Evolutionary conservation across 2,329 filamentous ascomycete species (phyloP).

Genomic region (Fusarium stilboides): DNA sequence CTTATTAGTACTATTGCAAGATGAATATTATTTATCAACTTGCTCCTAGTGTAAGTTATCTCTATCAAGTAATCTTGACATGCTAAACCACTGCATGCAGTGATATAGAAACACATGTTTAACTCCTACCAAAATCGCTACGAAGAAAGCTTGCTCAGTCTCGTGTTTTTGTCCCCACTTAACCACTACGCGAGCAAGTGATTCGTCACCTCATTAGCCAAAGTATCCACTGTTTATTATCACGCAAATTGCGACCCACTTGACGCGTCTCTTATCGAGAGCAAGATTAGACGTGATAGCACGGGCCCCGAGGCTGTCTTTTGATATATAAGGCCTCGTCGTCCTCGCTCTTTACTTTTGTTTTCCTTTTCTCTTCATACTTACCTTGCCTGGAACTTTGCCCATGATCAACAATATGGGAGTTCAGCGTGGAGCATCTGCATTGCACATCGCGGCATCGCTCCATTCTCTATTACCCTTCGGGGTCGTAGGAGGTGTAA

Average conservation of each 20-base stretch:
- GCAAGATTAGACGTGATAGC: neutral
- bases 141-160: too few species aligned
- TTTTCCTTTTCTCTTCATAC: constrained; percentile 25
- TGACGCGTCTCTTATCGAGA: neutral
- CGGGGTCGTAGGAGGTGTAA: constrained; percentile 23
- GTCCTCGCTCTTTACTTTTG: neutral
- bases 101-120: too few species aligned
- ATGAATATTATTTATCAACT: too few species aligned
- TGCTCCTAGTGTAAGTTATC: too few species aligned
- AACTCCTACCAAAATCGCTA: too few species aligned
- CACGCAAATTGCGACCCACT: constrained; percentile 7
- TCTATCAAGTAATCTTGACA: too few species aligned
- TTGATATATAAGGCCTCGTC: neutral
- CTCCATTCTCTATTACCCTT: constrained; percentile 23
- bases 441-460: constrained; percentile 29
- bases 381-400: constrained; percentile 28
- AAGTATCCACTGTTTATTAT: neutral
- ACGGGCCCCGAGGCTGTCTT: neutral
- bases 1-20: too few species aligned
- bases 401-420: constrained; percentile 21
- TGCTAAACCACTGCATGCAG: too few species aligned
- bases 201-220: too few species aligned
- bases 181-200: too few species aligned
- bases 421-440: constrained; percentile 23
- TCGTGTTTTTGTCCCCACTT: too few species aligned